Evolutionary conservation across 2,329 filamentous ascomycete species (phyloP), one percentile per base, ranked within the genome.

Genomic region (Trichoderma pleuroti): DNA sequence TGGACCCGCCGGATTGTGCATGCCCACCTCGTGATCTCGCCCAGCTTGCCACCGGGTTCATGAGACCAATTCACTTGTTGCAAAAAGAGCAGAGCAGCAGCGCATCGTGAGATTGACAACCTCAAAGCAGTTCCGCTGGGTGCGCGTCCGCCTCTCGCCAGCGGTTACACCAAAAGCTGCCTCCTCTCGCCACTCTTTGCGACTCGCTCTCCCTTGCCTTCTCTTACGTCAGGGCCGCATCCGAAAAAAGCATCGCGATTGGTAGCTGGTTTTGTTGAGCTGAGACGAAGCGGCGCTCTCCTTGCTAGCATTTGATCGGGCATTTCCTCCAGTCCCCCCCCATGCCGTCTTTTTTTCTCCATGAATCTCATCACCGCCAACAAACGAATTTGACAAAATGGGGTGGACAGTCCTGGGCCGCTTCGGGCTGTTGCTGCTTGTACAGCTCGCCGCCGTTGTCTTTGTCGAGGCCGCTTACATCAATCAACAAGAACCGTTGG

Each of bases 1-100:
- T 70, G 30, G 46, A 62, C 62, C 69, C 69, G 60, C 69, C 69
- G 30, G 49, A 56, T 71, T 56, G 56, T 67, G 57, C 56, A 71
- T 67, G 42, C 16, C 30, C 62, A 67, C 59, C 70, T 71, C 65
- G 70, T 71, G 70, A 71, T 71, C 70, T 68, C 57, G 30, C 42
- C 24, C 49, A 26, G 52, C 59, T 63, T 62, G 46, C 61, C 54
- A 56, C 69, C 32, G 42, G 26, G 18, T 68, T 59, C 64, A 68
- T 59, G 70, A 68, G 70, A 68, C 70, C 42, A 56, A 60, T 49
- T 46, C 46, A 24, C 54, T 54, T 32, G 42, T 12, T 12, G 28
- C n/a, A 26, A 30, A 24, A 5, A n/a, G n/a, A n/a, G n/a, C n/a
- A n/a, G 59, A 42, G 16, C 21, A 54, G 39, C 46, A 28, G 24